Evolutionary conservation across 345 rosid genomes (phyloP).

Genomic region (Zanthoxylum bungeanum): DNA sequence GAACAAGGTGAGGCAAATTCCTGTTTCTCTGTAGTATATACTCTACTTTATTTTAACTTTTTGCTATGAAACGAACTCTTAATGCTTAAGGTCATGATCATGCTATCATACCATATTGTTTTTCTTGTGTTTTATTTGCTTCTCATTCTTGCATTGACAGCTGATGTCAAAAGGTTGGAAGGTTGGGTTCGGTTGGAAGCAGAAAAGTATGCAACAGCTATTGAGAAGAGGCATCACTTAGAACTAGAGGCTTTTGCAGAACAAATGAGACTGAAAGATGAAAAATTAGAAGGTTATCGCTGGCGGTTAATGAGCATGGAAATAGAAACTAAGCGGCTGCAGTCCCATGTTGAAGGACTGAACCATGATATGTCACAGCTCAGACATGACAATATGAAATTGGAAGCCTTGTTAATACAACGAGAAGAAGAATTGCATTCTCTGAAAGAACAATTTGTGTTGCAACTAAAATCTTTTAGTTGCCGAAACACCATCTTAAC

Average conservation of each 20-base stretch:
- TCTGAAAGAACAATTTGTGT: constrained; percentile 40
- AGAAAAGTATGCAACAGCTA: constrained; percentile 47
- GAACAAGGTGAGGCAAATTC: constrained; percentile 39
- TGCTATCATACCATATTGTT: not conserved
- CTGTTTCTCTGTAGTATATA: not conserved
- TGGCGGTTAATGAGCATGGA: constrained; percentile 76
- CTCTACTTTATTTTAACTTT: not conserved
- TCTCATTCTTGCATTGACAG: constrained; percentile 26
- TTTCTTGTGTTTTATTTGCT: constrained; percentile 4
- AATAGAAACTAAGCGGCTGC: constrained; percentile 65
- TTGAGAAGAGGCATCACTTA: constrained; percentile 59
- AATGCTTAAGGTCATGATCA: constrained; percentile 9
- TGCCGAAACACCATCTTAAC: constrained; percentile 30
- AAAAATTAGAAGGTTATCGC: constrained; percentile 70
- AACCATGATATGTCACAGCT: constrained; percentile 56
- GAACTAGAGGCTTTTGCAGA: constrained; percentile 72
- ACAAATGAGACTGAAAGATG: constrained; percentile 75
- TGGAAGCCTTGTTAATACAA: constrained; percentile 43
- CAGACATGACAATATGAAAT: constrained; percentile 49
- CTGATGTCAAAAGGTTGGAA: constrained; percentile 49
- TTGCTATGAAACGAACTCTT: not conserved
- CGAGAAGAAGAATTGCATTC: constrained; percentile 51
- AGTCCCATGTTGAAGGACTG: constrained; percentile 59
- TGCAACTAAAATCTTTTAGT: constrained; percentile 28
- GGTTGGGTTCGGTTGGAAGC: constrained; percentile 60